phyloP scores from a whole-genome alignment of 345 rosid species.

The Hypericum perforatum region DNA sequence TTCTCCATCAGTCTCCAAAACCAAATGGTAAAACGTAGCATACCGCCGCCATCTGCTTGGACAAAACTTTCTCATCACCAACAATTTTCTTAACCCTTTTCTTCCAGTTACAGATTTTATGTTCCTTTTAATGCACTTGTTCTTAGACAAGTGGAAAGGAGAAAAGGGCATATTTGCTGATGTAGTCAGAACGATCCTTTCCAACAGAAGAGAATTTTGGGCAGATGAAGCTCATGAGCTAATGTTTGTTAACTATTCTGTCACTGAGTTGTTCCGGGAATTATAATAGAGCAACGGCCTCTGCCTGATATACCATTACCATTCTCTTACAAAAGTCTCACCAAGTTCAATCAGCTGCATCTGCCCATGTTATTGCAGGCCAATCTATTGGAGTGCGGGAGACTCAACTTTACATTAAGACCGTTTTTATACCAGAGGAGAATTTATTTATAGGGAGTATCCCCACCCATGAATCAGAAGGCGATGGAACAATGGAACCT shows the following conservation, averaged over 20 bases:
- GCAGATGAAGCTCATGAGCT: slow-evolving; percentile 16
- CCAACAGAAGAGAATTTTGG: slow-evolving; percentile 7
- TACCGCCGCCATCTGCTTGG: slow-evolving; percentile 15
- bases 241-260: slow-evolving; percentile 8
- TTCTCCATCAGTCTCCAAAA: slow-evolving; percentile 57
- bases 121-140: slow-evolving; percentile 26
- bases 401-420: too few species aligned
- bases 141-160: slow-evolving; percentile 24
- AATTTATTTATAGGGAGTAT: too few species aligned
- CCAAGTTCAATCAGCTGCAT: too few species aligned
- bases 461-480: too few species aligned
- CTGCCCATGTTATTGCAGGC: too few species aligned
- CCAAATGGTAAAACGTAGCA: slow-evolving; percentile 41
- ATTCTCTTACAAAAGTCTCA: too few species aligned
- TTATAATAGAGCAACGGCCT: too few species aligned
- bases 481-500: too few species aligned
- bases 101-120: slow-evolving; percentile 17
- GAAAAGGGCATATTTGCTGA: slow-evolving; percentile 20
- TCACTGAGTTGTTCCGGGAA: too few species aligned
- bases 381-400: too few species aligned
- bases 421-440: too few species aligned
- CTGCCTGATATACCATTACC: too few species aligned
- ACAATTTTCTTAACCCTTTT: not conserved
- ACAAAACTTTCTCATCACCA: slow-evolving; percentile 9
- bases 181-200: slow-evolving; percentile 20